Percentiles rank a stretch among this genome's conserved stretches.
Conservation (phyloP, 371 early-diverging fungal species). For the Gilbertella persicaria region DNA sequence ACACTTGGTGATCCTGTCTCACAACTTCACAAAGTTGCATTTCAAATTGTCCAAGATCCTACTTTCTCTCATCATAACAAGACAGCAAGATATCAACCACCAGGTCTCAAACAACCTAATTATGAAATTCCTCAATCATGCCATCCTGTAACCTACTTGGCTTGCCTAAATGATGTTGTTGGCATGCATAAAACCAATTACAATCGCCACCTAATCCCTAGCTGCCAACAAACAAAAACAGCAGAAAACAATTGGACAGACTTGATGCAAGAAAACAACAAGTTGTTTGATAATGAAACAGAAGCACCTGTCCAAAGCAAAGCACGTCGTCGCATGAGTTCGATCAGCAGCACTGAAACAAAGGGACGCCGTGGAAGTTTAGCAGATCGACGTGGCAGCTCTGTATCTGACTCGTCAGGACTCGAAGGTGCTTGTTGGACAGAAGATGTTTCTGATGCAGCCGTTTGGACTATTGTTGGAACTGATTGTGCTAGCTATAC, state of each 20-base stretch:
- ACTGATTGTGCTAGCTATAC: conserved; percentile 80
- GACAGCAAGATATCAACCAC: conserved; percentile 26
- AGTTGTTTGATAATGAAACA: conserved; percentile 2
- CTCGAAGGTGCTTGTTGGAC: conserved; percentile 65
- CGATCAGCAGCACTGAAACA: conserved; percentile 16
- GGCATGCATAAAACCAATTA: conserved; percentile 69
- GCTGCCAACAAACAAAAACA: conserved; percentile 12
- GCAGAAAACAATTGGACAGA: conserved; percentile 5
- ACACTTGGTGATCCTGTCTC: conserved; percentile 71
- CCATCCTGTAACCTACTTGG: conserved; percentile 61
- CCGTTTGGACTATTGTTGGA: conserved; percentile 90
- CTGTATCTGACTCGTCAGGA: conserved; percentile 17
- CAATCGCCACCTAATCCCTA: conserved; percentile 37
- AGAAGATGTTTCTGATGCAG: conserved; percentile 83
- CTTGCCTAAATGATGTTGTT: conserved; percentile 76
- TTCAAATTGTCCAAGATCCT: conserved; percentile 71
- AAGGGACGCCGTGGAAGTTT: conserved; percentile 19
- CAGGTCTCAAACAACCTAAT: not conserved
- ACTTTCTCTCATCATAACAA: conserved; percentile 23
- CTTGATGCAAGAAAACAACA: conserved; percentile 1
- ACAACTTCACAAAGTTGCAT: conserved; percentile 90
- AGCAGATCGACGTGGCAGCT: conserved; percentile 19
- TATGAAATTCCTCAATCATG: conserved; percentile 36
- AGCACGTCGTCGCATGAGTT: conserved; percentile 16
- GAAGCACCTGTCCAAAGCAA: conserved; percentile 1